Base-by-base conservation (phyloP, 2,329 filamentous ascomycete genomes). In the Calonectria pteridis region DNA sequence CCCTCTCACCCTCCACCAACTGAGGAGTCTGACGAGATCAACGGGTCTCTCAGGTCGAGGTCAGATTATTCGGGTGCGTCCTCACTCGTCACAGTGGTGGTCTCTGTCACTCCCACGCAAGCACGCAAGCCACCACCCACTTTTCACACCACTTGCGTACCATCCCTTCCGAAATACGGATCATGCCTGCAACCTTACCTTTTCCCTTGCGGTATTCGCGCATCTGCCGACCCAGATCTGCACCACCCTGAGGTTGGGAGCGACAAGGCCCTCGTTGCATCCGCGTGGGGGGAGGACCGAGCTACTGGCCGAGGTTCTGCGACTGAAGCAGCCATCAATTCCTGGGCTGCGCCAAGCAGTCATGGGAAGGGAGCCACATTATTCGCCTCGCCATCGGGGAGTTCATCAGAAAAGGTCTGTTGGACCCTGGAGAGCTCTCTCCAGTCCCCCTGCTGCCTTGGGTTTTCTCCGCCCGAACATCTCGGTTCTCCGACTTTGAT, bases 141-240 rank as follows among this genome's bases (percentile, higher is more conserved):
- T 33, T 51, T 69, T 69, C 67, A 62, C 69, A 71, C 69, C 69
- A 71, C 59, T 69, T 35, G 35, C 65, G 51, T 51, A 59, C 59
- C 71, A 73, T 58, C n/a, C 37, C 51, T 53, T 68, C 51, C 49
- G 28, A 29, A 58, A 55, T 64, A 62, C 55, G 62, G 69, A 67
- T 69, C 31, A 35, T 64, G 33, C 65, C 51, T 58, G 65, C 51
- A 67, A 68, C 67, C 46, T 64, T 71, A 5, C 26, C 37, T 67
- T 67, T 37, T 58, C 64, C 62, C 53, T 64, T 51, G 67, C 64
- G 50, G 67, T 73, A 72, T 67, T 75, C 67, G 49, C 66, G 72
- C 74, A 74, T 76, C 74, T 77, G 74, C 76, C 76, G 78, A 63
- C 59, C 66, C 13, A 78, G 77, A 79, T 79, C 76, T 79, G 72